Base-by-base conservation (phyloP, 2,329 filamentous ascomycete species). In the Fusarium graminum region DNA sequence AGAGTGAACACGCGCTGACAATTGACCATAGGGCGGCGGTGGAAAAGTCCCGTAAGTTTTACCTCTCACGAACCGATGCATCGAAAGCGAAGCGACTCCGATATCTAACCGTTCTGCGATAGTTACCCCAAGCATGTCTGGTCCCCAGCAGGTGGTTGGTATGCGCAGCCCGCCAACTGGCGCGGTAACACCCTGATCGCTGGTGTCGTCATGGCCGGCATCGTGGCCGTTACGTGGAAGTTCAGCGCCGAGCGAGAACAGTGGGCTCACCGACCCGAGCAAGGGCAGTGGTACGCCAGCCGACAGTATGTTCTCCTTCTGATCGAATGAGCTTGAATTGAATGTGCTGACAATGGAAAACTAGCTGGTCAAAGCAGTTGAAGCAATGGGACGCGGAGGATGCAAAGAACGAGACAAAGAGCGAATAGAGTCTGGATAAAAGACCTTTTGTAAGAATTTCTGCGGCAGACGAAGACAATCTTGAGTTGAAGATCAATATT, bases 111-210 rank as follows among this genome's bases (percentile, higher is more conserved):
- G 39, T 11, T 14, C 13, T 28, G 16, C 49, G 44, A 39, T 74
- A 97, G 93, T 77, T 97, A 97, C 82, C 94, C 93, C 80, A 97
- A 97, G 86, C 94, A 99, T 86, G 93, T 99, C 86, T 99, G 95
- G 95, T 98, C 95, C 76, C 95, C 95, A 65, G 86, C 94, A 69
- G 95, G 95, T 86, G 95, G 95, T 81, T 99, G 95, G 95, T 99
- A 99, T 81, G 83, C 90, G 53, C 94, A 97, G 79, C 95, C 95
- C 52, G 85, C 87, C 71, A 99, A 99, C 86, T 99, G 95, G 95
- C 95, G 91, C 79, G 82, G 83, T 74, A 99, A 99, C 84, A 99
- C 95, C 7, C 85, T 90, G 54, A 84, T 95, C 70, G 88, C 93
- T 76, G 86, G 87, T 61, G 85, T 83, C 45, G 86, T 90, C 55